Percentiles rank a stretch among this genome's conserved stretches.
Evolutionary conservation across 1,284 basidiomycete species (phyloP).

Genomic region (Flammula alnicola): DNA sequence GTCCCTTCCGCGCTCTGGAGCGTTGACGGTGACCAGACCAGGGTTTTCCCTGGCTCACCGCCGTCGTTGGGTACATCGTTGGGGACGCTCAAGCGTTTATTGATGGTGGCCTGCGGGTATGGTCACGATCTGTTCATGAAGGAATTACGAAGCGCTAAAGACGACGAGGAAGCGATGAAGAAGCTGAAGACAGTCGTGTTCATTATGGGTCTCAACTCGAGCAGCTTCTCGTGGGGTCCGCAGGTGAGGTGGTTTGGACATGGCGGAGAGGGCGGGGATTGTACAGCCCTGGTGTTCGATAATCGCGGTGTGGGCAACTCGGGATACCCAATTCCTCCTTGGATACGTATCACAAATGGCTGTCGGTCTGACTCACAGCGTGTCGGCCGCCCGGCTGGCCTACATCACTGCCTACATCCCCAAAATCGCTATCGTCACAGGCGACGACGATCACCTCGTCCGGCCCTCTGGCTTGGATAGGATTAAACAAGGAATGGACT

Average conservation of each 20-base stretch:
- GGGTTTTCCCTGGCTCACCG: too few relatives aligned
- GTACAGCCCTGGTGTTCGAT: conserved; percentile 78
- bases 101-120: too few relatives aligned
- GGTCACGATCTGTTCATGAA: too few relatives aligned
- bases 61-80: too few relatives aligned
- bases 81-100: too few relatives aligned
- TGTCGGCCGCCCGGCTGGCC: conserved; percentile 58
- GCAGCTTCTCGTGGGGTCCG: conserved; percentile 63
- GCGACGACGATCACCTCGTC: conserved; percentile 76
- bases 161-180: conserved; percentile 47
- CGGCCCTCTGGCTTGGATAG: conserved; percentile 57
- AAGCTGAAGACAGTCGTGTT: conserved; percentile 68
- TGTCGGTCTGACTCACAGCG: conserved; percentile 73
- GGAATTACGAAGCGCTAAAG: conserved; percentile 11
- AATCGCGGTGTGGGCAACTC: conserved; percentile 88
- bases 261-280: conserved; percentile 43
- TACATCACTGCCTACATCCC: conserved; percentile 59
- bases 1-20: too few relatives aligned
- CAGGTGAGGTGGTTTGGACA: conserved; percentile 64
- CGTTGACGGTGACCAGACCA: too few relatives aligned
- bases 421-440: conserved; percentile 70
- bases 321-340: conserved; percentile 64
- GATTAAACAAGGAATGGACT: conserved; percentile 67
- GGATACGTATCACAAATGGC: conserved; percentile 79
- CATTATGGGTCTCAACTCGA: conserved; percentile 77